These are phyloP conservation scores for Marsdenia floribunda DNA, from an alignment of 257 asterid species.

Conservation along the genomic window DNA sequence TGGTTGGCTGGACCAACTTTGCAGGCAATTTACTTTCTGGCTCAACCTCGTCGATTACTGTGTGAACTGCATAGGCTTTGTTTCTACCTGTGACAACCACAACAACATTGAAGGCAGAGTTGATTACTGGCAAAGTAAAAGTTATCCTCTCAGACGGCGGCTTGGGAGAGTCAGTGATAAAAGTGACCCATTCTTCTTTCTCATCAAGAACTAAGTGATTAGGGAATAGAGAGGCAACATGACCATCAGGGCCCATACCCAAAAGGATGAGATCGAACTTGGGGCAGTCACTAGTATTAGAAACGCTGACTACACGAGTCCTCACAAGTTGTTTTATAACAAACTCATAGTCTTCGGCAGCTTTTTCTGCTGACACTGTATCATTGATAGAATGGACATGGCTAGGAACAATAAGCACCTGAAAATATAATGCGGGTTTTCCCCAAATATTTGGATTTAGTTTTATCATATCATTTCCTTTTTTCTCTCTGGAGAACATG, in stretches of 20 bases:
- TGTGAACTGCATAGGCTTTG: slow-evolving; percentile 56
- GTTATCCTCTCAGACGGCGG: slow-evolving; percentile 67
- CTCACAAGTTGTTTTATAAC: slow-evolving; percentile 74
- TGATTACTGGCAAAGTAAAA: slow-evolving; percentile 57
- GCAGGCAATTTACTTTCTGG: slow-evolving; percentile 51
- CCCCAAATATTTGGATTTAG: no score
- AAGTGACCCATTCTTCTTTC: slow-evolving; percentile 59
- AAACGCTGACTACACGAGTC: slow-evolving; percentile 59
- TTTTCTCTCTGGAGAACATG: no score
- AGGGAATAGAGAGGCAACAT: slow-evolving; percentile 64
- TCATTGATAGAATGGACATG: slow-evolving; percentile 82
- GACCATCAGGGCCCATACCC: slow-evolving; percentile 67
- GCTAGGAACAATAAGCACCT: no score
- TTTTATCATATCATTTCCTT: no score
- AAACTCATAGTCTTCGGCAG: slow-evolving; percentile 81
- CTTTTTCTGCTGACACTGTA: slow-evolving; percentile 71
- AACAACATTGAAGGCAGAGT: slow-evolving; percentile 57
- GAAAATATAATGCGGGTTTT: no score
- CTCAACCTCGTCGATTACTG: slow-evolving; percentile 40
- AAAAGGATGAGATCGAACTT: slow-evolving; percentile 60
- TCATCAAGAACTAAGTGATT: slow-evolving; percentile 31
- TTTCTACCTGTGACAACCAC: slow-evolving; percentile 40
- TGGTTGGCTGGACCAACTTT: slow-evolving; percentile 55
- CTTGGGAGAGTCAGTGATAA: slow-evolving; percentile 56
- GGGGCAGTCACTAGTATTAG: slow-evolving; percentile 52